These are phyloP conservation scores for Scenedesmus sp. DNA, from an alignment of 163 green algal species.

Conservation along the genomic window DNA sequence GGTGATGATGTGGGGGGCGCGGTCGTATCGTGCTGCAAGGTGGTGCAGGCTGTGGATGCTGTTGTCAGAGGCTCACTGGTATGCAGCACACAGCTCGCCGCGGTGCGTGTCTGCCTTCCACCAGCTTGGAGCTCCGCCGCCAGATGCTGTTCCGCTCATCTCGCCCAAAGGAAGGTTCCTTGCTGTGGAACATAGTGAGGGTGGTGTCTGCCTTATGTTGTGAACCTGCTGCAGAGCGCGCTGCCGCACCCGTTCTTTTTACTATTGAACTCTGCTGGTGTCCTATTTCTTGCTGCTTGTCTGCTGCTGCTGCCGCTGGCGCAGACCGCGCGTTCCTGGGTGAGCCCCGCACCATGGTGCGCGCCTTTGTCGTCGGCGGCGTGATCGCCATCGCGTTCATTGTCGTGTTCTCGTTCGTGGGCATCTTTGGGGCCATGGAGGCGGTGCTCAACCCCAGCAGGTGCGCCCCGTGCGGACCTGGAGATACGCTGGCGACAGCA, in stretches of 20 bases:
- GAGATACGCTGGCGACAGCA: too few species aligned
- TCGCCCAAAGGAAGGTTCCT: too few species aligned
- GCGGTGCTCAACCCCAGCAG: constrained; percentile 23
- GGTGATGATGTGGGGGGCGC: too few species aligned
- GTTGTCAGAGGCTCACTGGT: too few species aligned
- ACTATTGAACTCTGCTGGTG: too few species aligned
- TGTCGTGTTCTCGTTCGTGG: constrained; percentile 52
- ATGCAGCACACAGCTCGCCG: too few species aligned
- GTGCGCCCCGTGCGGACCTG: constrained; percentile 24
- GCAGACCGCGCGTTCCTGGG: constrained; percentile 50
- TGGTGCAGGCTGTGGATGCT: too few species aligned
- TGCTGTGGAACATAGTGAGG: too few species aligned
- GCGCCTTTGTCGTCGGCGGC: constrained; percentile 33
- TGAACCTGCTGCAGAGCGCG: background rate
- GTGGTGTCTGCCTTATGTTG: background rate
- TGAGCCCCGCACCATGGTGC: constrained; percentile 30
- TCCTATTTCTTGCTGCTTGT: background rate
- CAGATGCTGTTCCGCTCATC: too few species aligned
- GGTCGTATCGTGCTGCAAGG: too few species aligned
- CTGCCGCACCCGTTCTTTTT: background rate
- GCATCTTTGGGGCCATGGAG: constrained; percentile 52
- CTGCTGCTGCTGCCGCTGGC: background rate
- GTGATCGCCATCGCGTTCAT: constrained; percentile 52
- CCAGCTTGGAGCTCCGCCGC: too few species aligned
- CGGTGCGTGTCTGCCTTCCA: too few species aligned